Conservation (phyloP, 1,284 basidiomycete genomes). For the Heterobasidion irregulare region DNA sequence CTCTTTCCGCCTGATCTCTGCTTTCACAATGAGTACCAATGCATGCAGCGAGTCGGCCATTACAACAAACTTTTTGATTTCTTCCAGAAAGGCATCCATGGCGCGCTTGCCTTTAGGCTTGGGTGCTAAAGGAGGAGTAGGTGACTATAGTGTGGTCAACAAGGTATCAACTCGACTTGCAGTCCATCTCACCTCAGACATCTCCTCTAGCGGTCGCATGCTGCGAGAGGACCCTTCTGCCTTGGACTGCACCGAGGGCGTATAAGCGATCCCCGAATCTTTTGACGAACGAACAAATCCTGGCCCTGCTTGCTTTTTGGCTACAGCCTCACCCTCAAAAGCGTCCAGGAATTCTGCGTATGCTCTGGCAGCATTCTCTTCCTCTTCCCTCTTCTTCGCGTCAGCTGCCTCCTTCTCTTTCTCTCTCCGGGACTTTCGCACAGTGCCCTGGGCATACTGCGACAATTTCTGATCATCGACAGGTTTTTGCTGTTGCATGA, state of each 20-base stretch:
- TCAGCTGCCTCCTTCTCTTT: conserved; percentile 87
- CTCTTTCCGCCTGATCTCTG: conserved; percentile 87
- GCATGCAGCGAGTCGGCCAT: too few species aligned
- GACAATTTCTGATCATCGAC: conserved; percentile 72
- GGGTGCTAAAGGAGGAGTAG: conserved; percentile 42
- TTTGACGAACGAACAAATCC: conserved; percentile 71
- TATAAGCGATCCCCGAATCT: conserved; percentile 37
- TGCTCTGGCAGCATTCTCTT: conserved; percentile 68
- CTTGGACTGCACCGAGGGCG: conserved; percentile 27
- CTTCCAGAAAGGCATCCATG: conserved; percentile 90
- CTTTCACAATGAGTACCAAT: not conserved
- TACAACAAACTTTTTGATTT: conserved; percentile 76
- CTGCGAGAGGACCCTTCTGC: conserved; percentile 19
- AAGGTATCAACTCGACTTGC: not conserved
- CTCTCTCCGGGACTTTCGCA: conserved; percentile 71
- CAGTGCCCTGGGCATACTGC: conserved; percentile 66
- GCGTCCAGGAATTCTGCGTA: conserved; percentile 85
- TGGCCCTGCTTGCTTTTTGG: conserved; percentile 42
- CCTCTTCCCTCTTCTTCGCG: conserved; percentile 77
- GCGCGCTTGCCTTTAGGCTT: conserved; percentile 85
- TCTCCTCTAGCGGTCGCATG: conserved; percentile 22
- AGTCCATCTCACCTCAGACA: conserved; percentile 18
- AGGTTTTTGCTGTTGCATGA: conserved; percentile 57
- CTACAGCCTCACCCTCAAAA: conserved; percentile 68
- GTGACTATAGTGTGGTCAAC: conserved; percentile 27